Base-by-base conservation (phyloP, 208 protist genomes). In the Leishmania martiniquensis region DNA sequence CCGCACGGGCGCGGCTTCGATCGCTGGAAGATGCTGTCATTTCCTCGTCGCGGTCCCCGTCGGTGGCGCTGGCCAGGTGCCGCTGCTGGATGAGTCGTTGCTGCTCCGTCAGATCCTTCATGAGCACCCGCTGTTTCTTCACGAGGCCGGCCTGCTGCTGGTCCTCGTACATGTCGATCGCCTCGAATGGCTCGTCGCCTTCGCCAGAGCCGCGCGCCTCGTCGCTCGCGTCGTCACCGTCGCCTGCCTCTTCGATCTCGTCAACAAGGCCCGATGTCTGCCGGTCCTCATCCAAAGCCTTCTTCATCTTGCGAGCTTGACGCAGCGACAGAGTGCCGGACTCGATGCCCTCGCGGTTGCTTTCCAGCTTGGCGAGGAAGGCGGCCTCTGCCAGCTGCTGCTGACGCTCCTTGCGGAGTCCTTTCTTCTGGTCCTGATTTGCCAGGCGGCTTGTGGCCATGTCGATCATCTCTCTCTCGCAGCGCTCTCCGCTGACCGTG, bases 351-450 rank as follows among this genome's bases (percentile, higher is more conserved):
- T 99, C 99, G 60, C 98, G 89, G 72, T 97, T 95, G 87, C 99
- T 99, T 89, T 99, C 98, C 51, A 99, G 88, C 72, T 91, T 90
- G 0, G 99, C 97, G 12, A 99, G 89, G 68, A 99, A 97, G 45
- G 98, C 87, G 0, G 99, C 98, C 78, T 99, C 99, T 69, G 99
- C 96, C 42, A 99, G 89, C 91, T 99, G 97, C 77, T 98, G 95
- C 87, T 99, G 98, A 65, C 99, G 93, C 51, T 99, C 98, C 87
- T 99, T 99, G 39, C 99, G 93, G 67, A 99, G 98, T 0, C 98
- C 98, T 76, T 99, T 99, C 90, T 99, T 99, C 54, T 99, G 99
- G 75, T 99, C 97, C 44, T 99, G 99, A 84, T 99, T 99, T 3
- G 99, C 99, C 22, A 99, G 91, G 76, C 99, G 97, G 47, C 99